Evolutionary conservation across 148 eudicot species (phyloP), one percentile per base, ranked within the genome.

Genomic region (Vaccinium corymbosum): DNA sequence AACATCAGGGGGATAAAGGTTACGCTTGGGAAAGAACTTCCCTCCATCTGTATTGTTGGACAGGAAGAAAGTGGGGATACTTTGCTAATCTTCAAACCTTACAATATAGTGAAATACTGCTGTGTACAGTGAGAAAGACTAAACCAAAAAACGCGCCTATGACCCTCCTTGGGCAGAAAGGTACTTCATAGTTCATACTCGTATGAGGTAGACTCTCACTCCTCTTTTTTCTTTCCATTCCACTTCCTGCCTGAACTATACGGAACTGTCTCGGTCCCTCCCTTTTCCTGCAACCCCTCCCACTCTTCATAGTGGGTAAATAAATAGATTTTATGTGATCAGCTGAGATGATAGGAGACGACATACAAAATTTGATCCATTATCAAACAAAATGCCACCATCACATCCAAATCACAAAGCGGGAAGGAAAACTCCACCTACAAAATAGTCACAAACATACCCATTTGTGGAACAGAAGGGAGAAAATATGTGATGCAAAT

Each of bases 381-480:
- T 42, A 42, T 72, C 4, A 70, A 52, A 51, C 25, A 53, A 38
- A 38, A 72, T 4, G 57, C 53, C 68, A 53, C 52, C 51, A 13
- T 10, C 35, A 38, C 66, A 49, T 55, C 22, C 68, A 74, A 55
- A 73, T 52, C 78, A 84, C 46, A 51, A 35, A 74, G 35, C 14
- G 22, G 22, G 22, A 78, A 74, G 38, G 1, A 79, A 62, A 74
- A 84, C 68, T 85, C 11, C 49, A 71, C 73, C 80, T 5, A 17
- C 12, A 6, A 71, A 20, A 66, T 20, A 35, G 53, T 61, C 9
- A 50, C 12, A 27, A 27, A 84, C 90, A 61, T 94, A 96, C 99
- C 99, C 99, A 96, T 89, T 96, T 96, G 88, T 96, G 98, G 85
- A 94, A 96, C 84, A 96, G 72, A 70, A 96, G 92, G 35, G 97